Evolutionary conservation across 805 yeast species (phyloP), one percentile per base, ranked within the genome.

Genomic region (Candida loeiensis): DNA sequence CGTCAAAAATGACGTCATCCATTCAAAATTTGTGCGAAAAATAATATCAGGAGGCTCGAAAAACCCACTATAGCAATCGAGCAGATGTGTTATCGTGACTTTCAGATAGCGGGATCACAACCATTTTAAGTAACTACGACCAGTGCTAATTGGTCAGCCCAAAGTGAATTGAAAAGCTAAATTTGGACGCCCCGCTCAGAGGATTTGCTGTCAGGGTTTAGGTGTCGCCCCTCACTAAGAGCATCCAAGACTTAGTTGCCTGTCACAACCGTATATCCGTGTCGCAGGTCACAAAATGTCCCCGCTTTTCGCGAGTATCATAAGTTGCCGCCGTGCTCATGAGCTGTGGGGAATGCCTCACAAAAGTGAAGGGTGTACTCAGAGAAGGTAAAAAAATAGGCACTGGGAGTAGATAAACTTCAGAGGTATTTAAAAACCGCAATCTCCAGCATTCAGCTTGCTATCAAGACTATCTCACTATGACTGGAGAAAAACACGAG

Each of bases 321-420:
- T 26, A 13, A 5, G 11, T 9, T 9, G 29, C 14, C 29, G 11
- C 29, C 29, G 29, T 26, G 12, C 14, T 12, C 13, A 26, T 9
- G 24, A 21, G 24, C 29, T 26, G 29, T 26, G 29, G 29, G 29
- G 29, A 26, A 26, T 9, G 29, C 13, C 29, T n/a, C 29, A 26
- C 29, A 26, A 26, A 26, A 26, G n/a, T n/a, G n/a, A n/a, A n/a
- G n/a, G n/a, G n/a, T n/a, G n/a, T n/a, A n/a, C n/a, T n/a, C n/a
- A n/a, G n/a, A n/a, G n/a, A n/a, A n/a, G n/a, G n/a, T n/a, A n/a
- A n/a, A n/a, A n/a, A n/a, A n/a, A n/a, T n/a, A n/a, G n/a, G n/a
- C n/a, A n/a, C n/a, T n/a, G n/a, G n/a, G n/a, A n/a, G n/a, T n/a
- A n/a, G n/a, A n/a, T n/a, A n/a, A n/a, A n/a, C n/a, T n/a, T n/a